A percentile compares a stretch with the other conserved stretches of the same genome.
phyloP scores from a whole-genome alignment of 805 yeast species.

The Wickerhamiella spandovensis region DNA sequence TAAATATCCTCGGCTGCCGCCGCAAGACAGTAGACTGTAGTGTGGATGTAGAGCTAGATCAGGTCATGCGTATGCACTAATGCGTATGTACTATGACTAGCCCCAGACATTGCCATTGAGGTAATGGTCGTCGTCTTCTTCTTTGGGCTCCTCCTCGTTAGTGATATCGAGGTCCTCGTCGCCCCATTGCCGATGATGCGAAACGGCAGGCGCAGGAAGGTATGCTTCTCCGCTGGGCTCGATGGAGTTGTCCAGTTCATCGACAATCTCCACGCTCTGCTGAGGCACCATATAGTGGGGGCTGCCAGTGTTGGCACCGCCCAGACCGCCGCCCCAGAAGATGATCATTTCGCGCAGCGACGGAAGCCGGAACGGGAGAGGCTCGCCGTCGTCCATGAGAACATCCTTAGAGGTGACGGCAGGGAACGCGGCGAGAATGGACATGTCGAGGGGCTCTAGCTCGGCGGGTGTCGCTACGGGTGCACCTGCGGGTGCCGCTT shows the following conservation, averaged over 20 bases:
- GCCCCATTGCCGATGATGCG: slow-evolving; percentile 1
- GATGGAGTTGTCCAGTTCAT: slow-evolving; percentile 7
- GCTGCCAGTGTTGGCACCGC: slow-evolving; percentile 35
- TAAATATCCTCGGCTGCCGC: no score
- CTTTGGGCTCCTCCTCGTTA: not conserved
- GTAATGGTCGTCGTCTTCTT: not conserved
- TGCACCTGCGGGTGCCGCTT: not conserved
- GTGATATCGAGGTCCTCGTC: not conserved
- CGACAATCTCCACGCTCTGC: slow-evolving; percentile 11
- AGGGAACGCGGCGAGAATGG: slow-evolving; percentile 5
- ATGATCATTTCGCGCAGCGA: slow-evolving; percentile 57
- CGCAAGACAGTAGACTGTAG: no score
- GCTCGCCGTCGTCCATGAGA: slow-evolving; percentile 23
- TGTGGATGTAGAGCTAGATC: no score
- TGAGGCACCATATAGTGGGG: slow-evolving; percentile 15
- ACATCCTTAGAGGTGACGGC: slow-evolving; percentile 17
- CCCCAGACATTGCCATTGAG: not conserved
- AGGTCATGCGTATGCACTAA: no score
- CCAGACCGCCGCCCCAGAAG: slow-evolving; percentile 64
- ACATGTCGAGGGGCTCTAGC: not conserved
- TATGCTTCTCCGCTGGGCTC: not conserved
- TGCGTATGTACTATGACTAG: no score
- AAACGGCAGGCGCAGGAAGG: not conserved
- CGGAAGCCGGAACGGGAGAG: slow-evolving; percentile 49
- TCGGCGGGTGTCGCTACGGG: not conserved